Conservation (phyloP, 129 eudicot species). For the Oenanthe sinensis region DNA sequence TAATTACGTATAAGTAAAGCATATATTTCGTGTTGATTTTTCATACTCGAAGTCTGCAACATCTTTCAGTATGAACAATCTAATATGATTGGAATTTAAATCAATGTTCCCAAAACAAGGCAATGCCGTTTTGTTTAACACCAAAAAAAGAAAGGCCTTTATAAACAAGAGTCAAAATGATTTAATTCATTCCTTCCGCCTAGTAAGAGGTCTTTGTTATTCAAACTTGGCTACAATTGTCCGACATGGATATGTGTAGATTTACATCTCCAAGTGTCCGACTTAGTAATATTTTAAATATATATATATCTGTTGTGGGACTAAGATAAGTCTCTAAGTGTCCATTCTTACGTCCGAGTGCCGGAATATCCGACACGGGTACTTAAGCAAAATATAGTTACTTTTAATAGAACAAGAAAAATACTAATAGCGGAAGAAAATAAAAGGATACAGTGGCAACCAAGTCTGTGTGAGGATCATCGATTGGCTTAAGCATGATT, state of each 20-base stretch:
- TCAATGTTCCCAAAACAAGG: not conserved
- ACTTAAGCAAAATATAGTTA: not conserved
- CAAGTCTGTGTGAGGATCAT: slow-evolving; percentile 89
- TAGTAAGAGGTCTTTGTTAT: not conserved
- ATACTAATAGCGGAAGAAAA: not conserved
- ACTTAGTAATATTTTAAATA: too few relatives aligned
- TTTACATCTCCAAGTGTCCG: not conserved
- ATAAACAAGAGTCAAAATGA: not conserved
- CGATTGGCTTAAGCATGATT: slow-evolving; percentile 83
- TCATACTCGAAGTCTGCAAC: not conserved
- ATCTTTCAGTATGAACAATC: not conserved
- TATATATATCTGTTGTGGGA: too few relatives aligned
- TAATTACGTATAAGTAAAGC: not conserved
- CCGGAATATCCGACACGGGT: too few relatives aligned
- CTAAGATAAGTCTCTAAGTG: too few relatives aligned
- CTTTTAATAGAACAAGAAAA: not conserved
- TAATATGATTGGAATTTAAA: not conserved
- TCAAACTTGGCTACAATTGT: not conserved
- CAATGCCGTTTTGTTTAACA: not conserved
- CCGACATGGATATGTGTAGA: too few relatives aligned
- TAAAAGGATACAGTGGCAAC: slow-evolving; percentile 80
- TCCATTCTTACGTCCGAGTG: too few relatives aligned
- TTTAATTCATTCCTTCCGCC: not conserved
- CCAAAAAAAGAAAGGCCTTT: not conserved
- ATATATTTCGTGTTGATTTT: not conserved